Evolutionary conservation across 2,329 filamentous ascomycete species (phyloP).

Genomic region (Nemania serpens): DNA sequence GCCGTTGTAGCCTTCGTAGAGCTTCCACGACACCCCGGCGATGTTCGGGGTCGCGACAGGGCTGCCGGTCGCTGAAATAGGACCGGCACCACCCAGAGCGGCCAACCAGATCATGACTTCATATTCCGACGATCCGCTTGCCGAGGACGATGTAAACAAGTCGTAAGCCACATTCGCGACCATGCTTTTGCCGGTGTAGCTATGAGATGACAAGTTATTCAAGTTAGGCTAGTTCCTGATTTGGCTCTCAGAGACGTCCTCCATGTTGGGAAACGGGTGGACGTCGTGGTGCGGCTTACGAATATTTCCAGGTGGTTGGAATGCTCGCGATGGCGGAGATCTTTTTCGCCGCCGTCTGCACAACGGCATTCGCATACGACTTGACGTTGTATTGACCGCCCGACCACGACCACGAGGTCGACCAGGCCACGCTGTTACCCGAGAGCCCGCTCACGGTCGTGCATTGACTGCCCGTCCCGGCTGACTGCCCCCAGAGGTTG

Average conservation of each 20-base stretch:
- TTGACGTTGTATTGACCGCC: constrained; percentile 49
- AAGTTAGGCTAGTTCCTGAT: neutral
- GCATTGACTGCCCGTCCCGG: constrained; percentile 49
- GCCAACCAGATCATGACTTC: constrained; percentile 55
- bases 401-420: constrained; percentile 50
- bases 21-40: constrained; percentile 55
- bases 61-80: constrained; percentile 50
- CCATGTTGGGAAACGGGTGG: neutral
- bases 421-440: constrained; percentile 47
- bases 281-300: constrained; percentile 34
- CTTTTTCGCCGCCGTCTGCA: constrained; percentile 40
- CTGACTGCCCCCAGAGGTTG: constrained; percentile 54
- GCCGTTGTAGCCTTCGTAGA: constrained; percentile 62
- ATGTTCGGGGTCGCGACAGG: constrained; percentile 58
- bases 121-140: constrained; percentile 54
- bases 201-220: constrained; percentile 1
- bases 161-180: constrained; percentile 65
- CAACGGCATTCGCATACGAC: constrained; percentile 52
- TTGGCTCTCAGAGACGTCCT: neutral
- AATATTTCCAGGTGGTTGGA: constrained; percentile 46
- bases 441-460: constrained; percentile 45
- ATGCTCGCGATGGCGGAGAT: constrained; percentile 45
- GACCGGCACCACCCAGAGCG: constrained; percentile 38
- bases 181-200: constrained; percentile 54
- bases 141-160: constrained; percentile 56